Evolutionary conservation across 768 basidiomycete genomes (phyloP), one percentile per base, ranked within the genome.

Genomic region (Exsudoporus frostii): DNA sequence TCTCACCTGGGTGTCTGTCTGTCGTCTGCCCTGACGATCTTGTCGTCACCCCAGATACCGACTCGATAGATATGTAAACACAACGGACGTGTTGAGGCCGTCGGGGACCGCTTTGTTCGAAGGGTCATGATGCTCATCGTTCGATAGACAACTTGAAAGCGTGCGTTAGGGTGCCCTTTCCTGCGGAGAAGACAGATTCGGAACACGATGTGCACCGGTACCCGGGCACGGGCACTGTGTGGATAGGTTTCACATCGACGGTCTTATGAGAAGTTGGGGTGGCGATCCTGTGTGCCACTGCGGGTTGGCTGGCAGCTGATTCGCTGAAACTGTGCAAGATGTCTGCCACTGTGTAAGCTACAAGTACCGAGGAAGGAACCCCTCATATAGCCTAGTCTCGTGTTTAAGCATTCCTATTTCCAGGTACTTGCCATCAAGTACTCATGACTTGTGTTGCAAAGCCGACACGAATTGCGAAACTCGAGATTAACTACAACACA

Each of bases 11-110:
- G 55, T 7, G 70, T 71, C 30, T 19, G 53, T 33, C 49, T 51
- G 41, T 70, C 68, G 41, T 70, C 68, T 6, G 44, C 65, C 41
- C 51, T 61, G 54, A 70, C 39, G 44, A 70, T 50, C 51, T 54
- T 69, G 50, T 68, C 63, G 22, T 71, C 65, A 19, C 62, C 48
- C 55, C 66, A 66, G 14, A 70, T 48, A 17, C 65, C 70, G 10
- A 57, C 48, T 1, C 66, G 61, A 47, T 70, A 70, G 45, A 70
- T 52, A 36, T 70, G 68, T 13, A 70, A 48, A 44, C 55, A 60
- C 50, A 60, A 22, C 5, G 64, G 54, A 24, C 13, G 44, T 8
- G 50, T 24, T 17, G 53, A 51, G 20, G 22, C 33, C 14, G 34
- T 39, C 17, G 15, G 19, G 24, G 53, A 45, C 29, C 4, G 44